A percentile compares a stretch with the other conserved stretches of the same genome.
These are phyloP conservation scores for Talaromyces sp. DNA, from an alignment of 2,329 filamentous ascomycete species.

Conservation along the genomic window DNA sequence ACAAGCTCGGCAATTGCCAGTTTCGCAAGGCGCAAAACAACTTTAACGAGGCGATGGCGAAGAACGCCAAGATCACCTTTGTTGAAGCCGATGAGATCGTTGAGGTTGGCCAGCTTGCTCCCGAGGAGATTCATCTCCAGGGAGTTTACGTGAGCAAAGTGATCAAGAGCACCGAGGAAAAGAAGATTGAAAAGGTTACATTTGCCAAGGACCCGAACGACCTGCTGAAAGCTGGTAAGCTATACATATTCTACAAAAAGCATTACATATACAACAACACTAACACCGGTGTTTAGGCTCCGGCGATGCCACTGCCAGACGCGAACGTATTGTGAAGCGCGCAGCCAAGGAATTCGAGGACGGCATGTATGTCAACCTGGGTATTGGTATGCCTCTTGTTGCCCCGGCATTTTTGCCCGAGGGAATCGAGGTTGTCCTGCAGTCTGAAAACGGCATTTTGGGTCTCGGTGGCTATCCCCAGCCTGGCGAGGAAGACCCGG, in stretches of 20 bases:
- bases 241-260: background rate
- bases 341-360: slow-evolving; percentile 71
- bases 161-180: slow-evolving; percentile 65
- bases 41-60: slow-evolving; percentile 73
- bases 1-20: slow-evolving; percentile 72
- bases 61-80: slow-evolving; percentile 72
- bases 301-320: slow-evolving; percentile 64
- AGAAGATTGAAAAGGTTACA: slow-evolving; percentile 75
- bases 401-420: slow-evolving; percentile 70
- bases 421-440: slow-evolving; percentile 70
- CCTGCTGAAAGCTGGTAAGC: slow-evolving; percentile 44
- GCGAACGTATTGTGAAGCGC: slow-evolving; percentile 72
- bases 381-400: slow-evolving; percentile 79
- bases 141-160: slow-evolving; percentile 84
- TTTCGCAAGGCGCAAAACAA: slow-evolving; percentile 73
- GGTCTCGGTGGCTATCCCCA: slow-evolving; percentile 76
- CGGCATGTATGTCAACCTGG: slow-evolving; percentile 54
- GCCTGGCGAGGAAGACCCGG: slow-evolving; percentile 65
- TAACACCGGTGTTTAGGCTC: slow-evolving; percentile 15
- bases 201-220: slow-evolving; percentile 62
- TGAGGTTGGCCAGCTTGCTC: slow-evolving; percentile 64
- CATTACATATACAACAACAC: background rate
- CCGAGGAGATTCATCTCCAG: slow-evolving; percentile 71
- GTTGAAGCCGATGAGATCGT: slow-evolving; percentile 86
- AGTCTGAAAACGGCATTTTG: slow-evolving; percentile 81